These are phyloP conservation scores for Suillus paluster DNA, from an alignment of 768 basidiomycete genomes.

Conservation along the genomic window DNA sequence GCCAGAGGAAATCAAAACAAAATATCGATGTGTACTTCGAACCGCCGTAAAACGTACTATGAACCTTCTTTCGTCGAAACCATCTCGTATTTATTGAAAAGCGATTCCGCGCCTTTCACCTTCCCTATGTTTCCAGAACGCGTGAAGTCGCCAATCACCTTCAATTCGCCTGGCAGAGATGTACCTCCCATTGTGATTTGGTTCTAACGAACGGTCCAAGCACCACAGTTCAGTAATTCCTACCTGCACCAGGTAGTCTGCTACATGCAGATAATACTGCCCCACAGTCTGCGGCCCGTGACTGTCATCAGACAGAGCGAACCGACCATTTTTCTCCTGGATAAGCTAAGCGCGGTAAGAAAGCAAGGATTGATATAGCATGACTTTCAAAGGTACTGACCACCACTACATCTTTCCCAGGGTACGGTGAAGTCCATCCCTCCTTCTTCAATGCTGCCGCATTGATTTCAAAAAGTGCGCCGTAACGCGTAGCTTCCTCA, in stretches of 20 bases:
- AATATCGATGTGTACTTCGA: constrained; percentile 2
- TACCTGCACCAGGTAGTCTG: constrained; percentile 64
- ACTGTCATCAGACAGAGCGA: constrained; percentile 94
- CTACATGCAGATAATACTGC: constrained; percentile 74
- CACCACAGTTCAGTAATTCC: constrained; percentile 71
- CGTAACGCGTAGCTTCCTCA: constrained; percentile 71
- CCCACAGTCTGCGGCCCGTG: constrained; percentile 91
- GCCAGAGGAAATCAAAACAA: background rate
- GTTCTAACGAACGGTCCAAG: constrained; percentile 45
- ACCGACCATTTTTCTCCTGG: constrained; percentile 64
- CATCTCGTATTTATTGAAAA: constrained; percentile 1
- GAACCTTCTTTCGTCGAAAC: background rate
- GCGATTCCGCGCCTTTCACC: constrained; percentile 5
- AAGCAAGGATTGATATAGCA: constrained; percentile 6
- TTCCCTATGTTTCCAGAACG: constrained; percentile 54
- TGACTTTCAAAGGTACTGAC: constrained; percentile 51
- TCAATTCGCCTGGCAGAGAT: constrained; percentile 48
- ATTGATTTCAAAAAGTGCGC: constrained; percentile 92
- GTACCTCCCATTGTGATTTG: constrained; percentile 52
- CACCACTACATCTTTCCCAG: constrained; percentile 75
- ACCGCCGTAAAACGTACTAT: background rate
- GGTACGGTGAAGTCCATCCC: constrained; percentile 85
- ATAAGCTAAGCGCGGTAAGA: constrained; percentile 59
- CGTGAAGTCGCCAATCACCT: constrained; percentile 61
- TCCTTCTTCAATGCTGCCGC: constrained; percentile 88